A percentile compares a stretch with the other conserved stretches of the same genome.
Evolutionary conservation across 345 rosid genomes (phyloP).

Genomic region (Ailanthus altissimus): DNA sequence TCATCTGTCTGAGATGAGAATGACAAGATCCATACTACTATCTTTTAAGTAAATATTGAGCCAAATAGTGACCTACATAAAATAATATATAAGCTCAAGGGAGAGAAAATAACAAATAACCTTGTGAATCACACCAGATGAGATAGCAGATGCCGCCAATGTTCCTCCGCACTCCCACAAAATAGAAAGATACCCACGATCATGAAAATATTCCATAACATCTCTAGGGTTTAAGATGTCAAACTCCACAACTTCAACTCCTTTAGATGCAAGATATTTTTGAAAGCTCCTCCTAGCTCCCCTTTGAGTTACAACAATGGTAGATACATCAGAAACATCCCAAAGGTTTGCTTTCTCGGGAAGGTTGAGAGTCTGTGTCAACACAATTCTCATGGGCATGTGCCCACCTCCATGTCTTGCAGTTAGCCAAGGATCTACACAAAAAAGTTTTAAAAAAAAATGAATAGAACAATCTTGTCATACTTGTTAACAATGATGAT

Average conservation of each 20-base stretch:
- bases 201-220: conserved; percentile 91
- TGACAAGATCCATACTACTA: not conserved
- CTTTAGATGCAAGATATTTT: conserved; percentile 75
- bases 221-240: conserved; percentile 92
- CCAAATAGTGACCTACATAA: not conserved
- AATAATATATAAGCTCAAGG: not conserved
- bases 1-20: not conserved
- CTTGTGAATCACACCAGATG: conserved; percentile 89
- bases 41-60: conserved; percentile 6
- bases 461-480: not conserved
- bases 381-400: conserved; percentile 77
- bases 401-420: conserved; percentile 93
- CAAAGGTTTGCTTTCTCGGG: conserved; percentile 89
- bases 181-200: conserved; percentile 87
- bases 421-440: conserved; percentile 77
- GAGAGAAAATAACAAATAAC: conserved; percentile 31
- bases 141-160: conserved; percentile 88
- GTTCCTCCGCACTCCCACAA: conserved; percentile 98
- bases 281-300: conserved; percentile 92
- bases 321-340: conserved; percentile 79
- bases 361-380: conserved; percentile 80
- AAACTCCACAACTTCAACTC: conserved; percentile 96
- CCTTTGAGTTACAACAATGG: conserved; percentile 84
- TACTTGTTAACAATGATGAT: not conserved
- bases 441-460: conserved; percentile 19